Evolutionary conservation across 1,284 basidiomycete species (phyloP).

Genomic region (Puccinia sorghi): DNA sequence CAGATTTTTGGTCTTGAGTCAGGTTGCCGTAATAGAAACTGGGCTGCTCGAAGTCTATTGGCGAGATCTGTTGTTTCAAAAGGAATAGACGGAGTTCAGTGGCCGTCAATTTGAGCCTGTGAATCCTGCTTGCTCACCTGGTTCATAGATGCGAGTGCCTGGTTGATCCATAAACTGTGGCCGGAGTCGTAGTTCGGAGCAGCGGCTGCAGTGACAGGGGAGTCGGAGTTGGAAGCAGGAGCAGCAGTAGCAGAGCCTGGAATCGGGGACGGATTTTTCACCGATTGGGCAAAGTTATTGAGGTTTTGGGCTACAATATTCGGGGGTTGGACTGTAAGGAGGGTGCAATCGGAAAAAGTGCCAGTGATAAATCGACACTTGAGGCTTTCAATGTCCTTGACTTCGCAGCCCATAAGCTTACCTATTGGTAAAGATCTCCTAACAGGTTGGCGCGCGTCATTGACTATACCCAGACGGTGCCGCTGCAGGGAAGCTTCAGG

Average conservation of each 20-base stretch:
- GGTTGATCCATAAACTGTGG: slow-evolving; percentile 14
- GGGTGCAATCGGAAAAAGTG: not conserved
- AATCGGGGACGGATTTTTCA: not conserved
- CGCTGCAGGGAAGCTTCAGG: not conserved
- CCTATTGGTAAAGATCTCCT: slow-evolving; percentile 1
- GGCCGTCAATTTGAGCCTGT: not conserved
- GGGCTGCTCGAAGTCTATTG: slow-evolving; percentile 38
- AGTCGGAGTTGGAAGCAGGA: not conserved
- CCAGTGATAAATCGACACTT: not conserved
- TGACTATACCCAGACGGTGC: not conserved
- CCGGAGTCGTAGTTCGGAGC: not conserved
- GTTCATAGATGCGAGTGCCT: slow-evolving; percentile 16
- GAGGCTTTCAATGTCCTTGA: not conserved
- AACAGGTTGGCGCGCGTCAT: not conserved
- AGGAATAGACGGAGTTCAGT: not conserved
- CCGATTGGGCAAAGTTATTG: not conserved
- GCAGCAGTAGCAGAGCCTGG: not conserved
- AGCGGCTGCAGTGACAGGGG: not conserved
- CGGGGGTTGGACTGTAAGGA: not conserved
- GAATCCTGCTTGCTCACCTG: not conserved
- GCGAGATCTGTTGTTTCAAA: slow-evolving; percentile 3
- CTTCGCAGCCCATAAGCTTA: not conserved
- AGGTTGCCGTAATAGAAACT: slow-evolving; percentile 35
- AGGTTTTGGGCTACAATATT: not conserved
- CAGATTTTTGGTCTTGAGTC: slow-evolving; percentile 21